phyloP scores from a whole-genome alignment of 805 yeast species.

The Kluyveromyces wickerhamii region DNA sequence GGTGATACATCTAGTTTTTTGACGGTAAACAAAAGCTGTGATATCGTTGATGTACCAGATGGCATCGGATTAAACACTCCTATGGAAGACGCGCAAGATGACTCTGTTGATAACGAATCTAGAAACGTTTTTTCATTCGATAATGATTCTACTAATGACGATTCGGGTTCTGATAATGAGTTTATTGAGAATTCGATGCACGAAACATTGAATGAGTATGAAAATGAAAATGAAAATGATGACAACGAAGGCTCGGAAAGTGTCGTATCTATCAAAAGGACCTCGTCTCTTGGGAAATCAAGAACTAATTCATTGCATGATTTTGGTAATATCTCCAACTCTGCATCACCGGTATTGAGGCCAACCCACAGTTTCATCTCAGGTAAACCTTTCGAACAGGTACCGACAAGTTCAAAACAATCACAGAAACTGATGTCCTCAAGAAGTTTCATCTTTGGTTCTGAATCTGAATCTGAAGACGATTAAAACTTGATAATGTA shows the following conservation, averaged over 20 bases:
- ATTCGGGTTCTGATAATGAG: slow-evolving; percentile 25
- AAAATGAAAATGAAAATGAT: slow-evolving; percentile 17
- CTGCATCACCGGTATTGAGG: slow-evolving; percentile 9
- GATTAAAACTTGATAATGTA: too few relatives aligned
- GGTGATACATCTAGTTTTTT: slow-evolving; percentile 35
- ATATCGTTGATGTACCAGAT: slow-evolving; percentile 31
- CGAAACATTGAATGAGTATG: slow-evolving; percentile 1
- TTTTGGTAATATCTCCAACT: slow-evolving; percentile 9
- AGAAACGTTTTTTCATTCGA: slow-evolving; percentile 10
- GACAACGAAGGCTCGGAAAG: slow-evolving; percentile 10
- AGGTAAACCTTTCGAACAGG: slow-evolving; percentile 17
- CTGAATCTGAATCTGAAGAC: slow-evolving; percentile 22
- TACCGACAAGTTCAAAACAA: slow-evolving; percentile 1
- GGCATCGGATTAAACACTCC: slow-evolving; percentile 28
- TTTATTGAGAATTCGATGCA: slow-evolving; percentile 17
- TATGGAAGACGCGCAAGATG: slow-evolving; percentile 20
- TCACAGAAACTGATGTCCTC: slow-evolving; percentile 14
- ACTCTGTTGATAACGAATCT: slow-evolving; percentile 4
- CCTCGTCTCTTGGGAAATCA: slow-evolving; percentile 24
- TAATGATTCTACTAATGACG: slow-evolving; percentile 17
- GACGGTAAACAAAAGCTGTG: slow-evolving; percentile 27
- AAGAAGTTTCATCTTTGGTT: slow-evolving; percentile 24
- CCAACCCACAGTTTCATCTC: slow-evolving; percentile 26
- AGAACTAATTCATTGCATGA: slow-evolving; percentile 21
- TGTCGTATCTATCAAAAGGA: slow-evolving; percentile 17